phyloP scores from a whole-genome alignment of 345 rosid genomes.

The Gossypium arboreum region DNA sequence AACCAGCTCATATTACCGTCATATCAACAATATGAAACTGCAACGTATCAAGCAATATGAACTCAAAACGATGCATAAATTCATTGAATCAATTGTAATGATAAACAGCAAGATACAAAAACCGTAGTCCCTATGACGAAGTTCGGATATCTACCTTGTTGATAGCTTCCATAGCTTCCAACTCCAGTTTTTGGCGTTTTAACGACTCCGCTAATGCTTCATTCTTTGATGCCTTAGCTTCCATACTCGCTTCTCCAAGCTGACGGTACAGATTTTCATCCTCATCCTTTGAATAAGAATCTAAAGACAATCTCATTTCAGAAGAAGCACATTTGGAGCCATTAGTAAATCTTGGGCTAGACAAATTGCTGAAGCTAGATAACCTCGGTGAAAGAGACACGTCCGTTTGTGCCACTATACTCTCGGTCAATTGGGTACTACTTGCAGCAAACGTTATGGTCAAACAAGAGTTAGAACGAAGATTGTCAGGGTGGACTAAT shows the following conservation, averaged over 20 bases:
- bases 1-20: not conserved
- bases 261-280: constrained; percentile 31
- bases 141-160: constrained; percentile 39
- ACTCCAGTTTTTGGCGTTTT: constrained; percentile 37
- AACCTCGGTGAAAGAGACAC: constrained; percentile 11
- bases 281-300: constrained; percentile 32
- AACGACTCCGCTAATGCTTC: constrained; percentile 33
- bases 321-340: constrained; percentile 28
- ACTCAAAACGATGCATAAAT: not conserved
- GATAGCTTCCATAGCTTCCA: constrained; percentile 40
- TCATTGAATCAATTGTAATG: not conserved
- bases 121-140: not conserved
- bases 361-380: constrained; percentile 21
- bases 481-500: constrained; percentile 12
- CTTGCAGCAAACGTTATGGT: constrained; percentile 19
- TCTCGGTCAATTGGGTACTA: constrained; percentile 26
- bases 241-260: constrained; percentile 27
- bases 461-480: constrained; percentile 24
- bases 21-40: not conserved
- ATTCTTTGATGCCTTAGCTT: constrained; percentile 31
- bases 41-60: not conserved
- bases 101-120: not conserved
- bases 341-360: constrained; percentile 26
- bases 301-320: constrained; percentile 32
- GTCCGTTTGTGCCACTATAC: constrained; percentile 22